These are phyloP conservation scores for Leishmania lainsoni DNA, from an alignment of 208 protist species.

Conservation along the genomic window DNA sequence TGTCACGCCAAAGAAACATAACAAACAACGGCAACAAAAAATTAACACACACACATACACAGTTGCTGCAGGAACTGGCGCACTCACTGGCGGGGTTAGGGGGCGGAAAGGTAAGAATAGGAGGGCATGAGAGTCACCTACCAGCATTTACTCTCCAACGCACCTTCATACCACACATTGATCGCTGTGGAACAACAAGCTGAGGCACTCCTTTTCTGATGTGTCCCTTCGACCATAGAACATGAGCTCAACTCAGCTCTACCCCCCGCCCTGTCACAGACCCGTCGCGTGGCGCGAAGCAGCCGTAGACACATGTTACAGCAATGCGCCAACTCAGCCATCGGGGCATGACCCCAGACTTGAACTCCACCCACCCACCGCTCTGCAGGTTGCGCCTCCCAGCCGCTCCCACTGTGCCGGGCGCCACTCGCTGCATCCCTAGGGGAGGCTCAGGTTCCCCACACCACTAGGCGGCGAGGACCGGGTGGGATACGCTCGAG, in stretches of 20 bases:
- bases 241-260: not conserved
- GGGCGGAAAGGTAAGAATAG: not conserved
- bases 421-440: not conserved
- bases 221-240: not conserved
- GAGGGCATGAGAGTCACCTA: not conserved
- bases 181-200: not conserved
- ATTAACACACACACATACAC: no score
- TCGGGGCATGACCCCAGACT: not conserved
- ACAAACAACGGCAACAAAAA: not conserved
- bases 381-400: not conserved
- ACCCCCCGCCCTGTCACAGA: not conserved
- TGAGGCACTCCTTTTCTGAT: not conserved
- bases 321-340: not conserved
- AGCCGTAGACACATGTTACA: not conserved
- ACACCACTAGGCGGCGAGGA: not conserved
- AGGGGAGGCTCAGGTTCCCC: not conserved
- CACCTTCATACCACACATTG: not conserved
- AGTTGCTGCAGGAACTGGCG: not conserved
- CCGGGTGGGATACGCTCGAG: not conserved
- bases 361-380: not conserved
- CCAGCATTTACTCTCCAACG: not conserved
- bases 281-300: not conserved
- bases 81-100: not conserved
- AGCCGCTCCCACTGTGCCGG: not conserved
- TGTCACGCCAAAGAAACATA: not conserved